Percentiles rank a stretch among this genome's conserved stretches.
Evolutionary conservation across 2,329 filamentous ascomycete genomes (phyloP).

Genomic region (Pyrenophora graminea): DNA sequence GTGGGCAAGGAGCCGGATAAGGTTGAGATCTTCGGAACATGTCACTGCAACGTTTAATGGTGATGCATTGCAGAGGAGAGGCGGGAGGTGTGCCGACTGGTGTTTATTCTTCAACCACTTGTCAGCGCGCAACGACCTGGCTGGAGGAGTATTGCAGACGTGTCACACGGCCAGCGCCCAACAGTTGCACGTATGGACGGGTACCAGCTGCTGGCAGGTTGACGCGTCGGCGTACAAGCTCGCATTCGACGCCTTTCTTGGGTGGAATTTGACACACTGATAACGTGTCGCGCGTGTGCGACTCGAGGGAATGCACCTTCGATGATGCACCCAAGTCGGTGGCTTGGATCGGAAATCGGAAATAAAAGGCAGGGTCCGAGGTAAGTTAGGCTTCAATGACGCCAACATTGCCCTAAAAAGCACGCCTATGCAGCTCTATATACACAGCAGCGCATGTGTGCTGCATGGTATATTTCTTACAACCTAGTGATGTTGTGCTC

Average conservation of each 20-base stretch:
- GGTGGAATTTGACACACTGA: conserved; percentile 19
- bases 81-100: conserved; percentile 18
- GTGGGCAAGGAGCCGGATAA: background rate
- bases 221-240: conserved; percentile 31
- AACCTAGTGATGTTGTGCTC: conserved; percentile 26
- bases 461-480: conserved; percentile 13
- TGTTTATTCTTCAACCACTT: conserved; percentile 14
- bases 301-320: conserved; percentile 11
- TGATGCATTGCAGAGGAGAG: conserved; percentile 5
- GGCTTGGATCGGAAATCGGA: conserved; percentile 27
- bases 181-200: conserved; percentile 36
- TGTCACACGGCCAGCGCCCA: conserved; percentile 33
- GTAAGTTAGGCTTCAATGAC: background rate
- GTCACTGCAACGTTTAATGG: conserved; percentile 13
- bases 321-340: conserved; percentile 33
- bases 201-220: conserved; percentile 30
- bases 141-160: conserved; percentile 21
- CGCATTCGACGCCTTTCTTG: conserved; percentile 18
- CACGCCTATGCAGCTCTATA: conserved; percentile 17
- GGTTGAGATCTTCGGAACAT: conserved; percentile 14
- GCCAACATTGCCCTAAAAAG: conserved; percentile 8
- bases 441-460: conserved; percentile 24
- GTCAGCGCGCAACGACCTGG: conserved; percentile 15
- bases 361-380: background rate
- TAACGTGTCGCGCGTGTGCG: conserved; percentile 31